phyloP scores from a whole-genome alignment of 2,329 filamentous ascomycete species.

The Akanthomyces dipterigenus region DNA sequence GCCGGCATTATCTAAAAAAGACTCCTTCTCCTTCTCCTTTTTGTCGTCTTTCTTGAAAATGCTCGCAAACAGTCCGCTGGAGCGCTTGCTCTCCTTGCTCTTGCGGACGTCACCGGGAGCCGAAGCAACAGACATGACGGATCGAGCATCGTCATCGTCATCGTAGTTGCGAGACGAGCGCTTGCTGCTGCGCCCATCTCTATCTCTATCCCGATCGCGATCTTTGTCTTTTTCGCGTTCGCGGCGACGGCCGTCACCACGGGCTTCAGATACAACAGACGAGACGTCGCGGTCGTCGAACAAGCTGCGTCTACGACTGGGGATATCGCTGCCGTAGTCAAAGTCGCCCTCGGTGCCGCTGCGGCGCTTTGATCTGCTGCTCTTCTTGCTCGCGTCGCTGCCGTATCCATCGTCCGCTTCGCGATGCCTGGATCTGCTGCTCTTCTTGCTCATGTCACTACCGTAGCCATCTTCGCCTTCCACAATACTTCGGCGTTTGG shows the following conservation, averaged over 20 bases:
- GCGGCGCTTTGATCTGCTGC: slow-evolving; percentile 33
- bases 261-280: slow-evolving; percentile 43
- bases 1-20: slow-evolving; percentile 69
- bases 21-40: slow-evolving; percentile 33
- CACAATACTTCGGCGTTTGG: slow-evolving; percentile 23
- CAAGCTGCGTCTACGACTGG: slow-evolving; percentile 32
- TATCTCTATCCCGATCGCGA: slow-evolving; percentile 10
- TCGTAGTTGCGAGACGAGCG: slow-evolving; percentile 28
- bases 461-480: slow-evolving; percentile 29
- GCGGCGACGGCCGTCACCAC: slow-evolving; percentile 24
- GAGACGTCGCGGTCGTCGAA: slow-evolving; percentile 41
- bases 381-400: slow-evolving; percentile 34
- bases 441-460: slow-evolving; percentile 34
- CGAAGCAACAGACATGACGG: slow-evolving; percentile 36
- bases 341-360: slow-evolving; percentile 30
- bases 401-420: slow-evolving; percentile 29
- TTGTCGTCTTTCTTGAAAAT: slow-evolving; percentile 38
- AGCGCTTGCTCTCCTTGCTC: slow-evolving; percentile 32
- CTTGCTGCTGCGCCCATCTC: slow-evolving; percentile 17
- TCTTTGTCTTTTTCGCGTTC: slow-evolving; percentile 25
- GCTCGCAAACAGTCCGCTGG: slow-evolving; percentile 41
- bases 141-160: slow-evolving; percentile 42
- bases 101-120: slow-evolving; percentile 26
- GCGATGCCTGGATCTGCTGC: slow-evolving; percentile 32
- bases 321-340: slow-evolving; percentile 29